phyloP scores from a whole-genome alignment of 305 asterid species.

The Rubia peregrina region DNA sequence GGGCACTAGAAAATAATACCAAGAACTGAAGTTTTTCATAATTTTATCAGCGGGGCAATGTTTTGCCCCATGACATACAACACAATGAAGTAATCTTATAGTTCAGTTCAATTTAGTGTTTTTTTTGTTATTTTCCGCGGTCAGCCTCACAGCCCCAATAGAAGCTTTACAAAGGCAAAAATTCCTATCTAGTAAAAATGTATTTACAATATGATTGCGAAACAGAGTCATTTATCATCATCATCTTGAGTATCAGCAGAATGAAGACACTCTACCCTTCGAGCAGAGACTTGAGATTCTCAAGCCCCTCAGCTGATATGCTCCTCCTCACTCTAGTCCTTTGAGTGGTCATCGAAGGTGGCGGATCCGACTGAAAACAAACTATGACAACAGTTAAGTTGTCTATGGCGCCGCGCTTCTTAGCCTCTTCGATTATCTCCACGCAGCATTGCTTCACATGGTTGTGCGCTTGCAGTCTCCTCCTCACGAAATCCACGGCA shows the following conservation, averaged over 20 bases:
- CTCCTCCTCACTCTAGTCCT: slow-evolving; percentile 58
- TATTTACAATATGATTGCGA: slow-evolving; percentile 32
- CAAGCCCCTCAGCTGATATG: slow-evolving; percentile 77
- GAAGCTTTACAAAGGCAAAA: slow-evolving; percentile 24
- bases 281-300: slow-evolving; percentile 52
- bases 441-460: slow-evolving; percentile 67
- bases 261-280: slow-evolving; percentile 33
- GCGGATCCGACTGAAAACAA: slow-evolving; percentile 67
- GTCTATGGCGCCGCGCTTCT: slow-evolving; percentile 63
- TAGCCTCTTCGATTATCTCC: slow-evolving; percentile 76
- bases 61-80: neutral
- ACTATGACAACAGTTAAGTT: slow-evolving; percentile 74
- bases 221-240: slow-evolving; percentile 17
- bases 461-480: slow-evolving; percentile 75
- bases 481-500: slow-evolving; percentile 72
- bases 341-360: slow-evolving; percentile 36
- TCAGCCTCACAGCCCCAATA: slow-evolving; percentile 25
- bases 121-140: slow-evolving; percentile 17
- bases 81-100: slow-evolving; percentile 6
- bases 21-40: slow-evolving; percentile 5
- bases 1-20: neutral
- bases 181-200: slow-evolving; percentile 18
- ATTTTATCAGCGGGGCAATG: neutral
- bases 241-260: neutral
- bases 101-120: neutral